These are phyloP conservation scores for Triticum dicoccoides DNA, from an alignment of 176 grass and related monocot species.

Conservation along the genomic window DNA sequence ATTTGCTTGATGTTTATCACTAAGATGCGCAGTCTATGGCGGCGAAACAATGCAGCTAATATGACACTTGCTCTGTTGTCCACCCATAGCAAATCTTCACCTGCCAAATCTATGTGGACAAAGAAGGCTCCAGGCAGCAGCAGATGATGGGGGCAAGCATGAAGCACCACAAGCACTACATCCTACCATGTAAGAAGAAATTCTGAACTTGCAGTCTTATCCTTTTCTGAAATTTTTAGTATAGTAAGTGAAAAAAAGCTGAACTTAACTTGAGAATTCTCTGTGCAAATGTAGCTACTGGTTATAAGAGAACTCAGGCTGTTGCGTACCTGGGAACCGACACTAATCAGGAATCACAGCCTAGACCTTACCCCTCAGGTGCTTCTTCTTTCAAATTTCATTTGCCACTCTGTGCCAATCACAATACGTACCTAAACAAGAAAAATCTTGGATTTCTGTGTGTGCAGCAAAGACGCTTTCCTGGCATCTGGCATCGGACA, in stretches of 20 bases:
- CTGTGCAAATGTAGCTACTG: conserved; percentile 50
- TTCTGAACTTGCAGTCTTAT: background rate
- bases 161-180: conserved; percentile 95
- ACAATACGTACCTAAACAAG: background rate
- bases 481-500: conserved; percentile 84
- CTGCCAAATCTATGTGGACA: conserved; percentile 72
- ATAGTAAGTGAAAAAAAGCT: background rate
- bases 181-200: conserved; percentile 74
- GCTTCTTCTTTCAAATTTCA: conserved; percentile 17
- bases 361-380: conserved; percentile 73
- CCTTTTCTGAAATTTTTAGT: background rate
- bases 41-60: background rate
- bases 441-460: background rate
- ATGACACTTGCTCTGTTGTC: background rate
- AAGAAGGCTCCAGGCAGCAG: conserved; percentile 84
- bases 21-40: background rate
- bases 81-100: conserved; percentile 58
- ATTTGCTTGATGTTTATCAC: background rate
- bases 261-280: conserved; percentile 12
- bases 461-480: conserved; percentile 94
- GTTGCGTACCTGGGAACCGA: conserved; percentile 35
- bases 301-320: conserved; percentile 40
- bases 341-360: conserved; percentile 45
- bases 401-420: background rate
- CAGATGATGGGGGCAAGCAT: conserved; percentile 40